Percentiles rank a stretch among this genome's conserved stretches.
Evolutionary conservation across 495 filamentous ascomycete genomes (phyloP).

Genomic region (Xylaria flabelliformis): DNA sequence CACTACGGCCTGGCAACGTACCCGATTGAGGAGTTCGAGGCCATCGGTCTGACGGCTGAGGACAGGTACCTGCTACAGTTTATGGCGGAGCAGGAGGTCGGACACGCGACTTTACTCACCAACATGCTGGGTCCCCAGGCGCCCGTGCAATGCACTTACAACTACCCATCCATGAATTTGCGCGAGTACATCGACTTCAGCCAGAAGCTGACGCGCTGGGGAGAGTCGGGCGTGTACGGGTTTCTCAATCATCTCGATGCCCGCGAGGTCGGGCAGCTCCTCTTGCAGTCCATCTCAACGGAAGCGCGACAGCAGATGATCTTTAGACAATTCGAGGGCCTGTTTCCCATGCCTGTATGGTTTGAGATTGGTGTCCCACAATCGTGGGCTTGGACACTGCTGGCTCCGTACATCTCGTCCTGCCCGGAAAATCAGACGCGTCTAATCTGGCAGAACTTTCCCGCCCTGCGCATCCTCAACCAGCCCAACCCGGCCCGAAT

Average conservation of each 20-base stretch:
- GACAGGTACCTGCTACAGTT: constrained; percentile 77
- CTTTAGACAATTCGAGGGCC: constrained; percentile 84
- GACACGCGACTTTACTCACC: constrained; percentile 77
- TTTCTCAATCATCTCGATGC: constrained; percentile 84
- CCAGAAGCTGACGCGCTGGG: constrained; percentile 83
- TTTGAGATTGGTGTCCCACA: constrained; percentile 83
- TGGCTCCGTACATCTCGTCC: constrained; percentile 82
- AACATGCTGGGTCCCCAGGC: constrained; percentile 83
- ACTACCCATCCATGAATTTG: constrained; percentile 81
- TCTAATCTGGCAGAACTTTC: constrained; percentile 90
- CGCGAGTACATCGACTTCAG: constrained; percentile 84
- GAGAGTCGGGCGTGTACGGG: constrained; percentile 83
- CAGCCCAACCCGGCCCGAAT: constrained; percentile 73
- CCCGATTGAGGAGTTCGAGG: constrained; percentile 71
- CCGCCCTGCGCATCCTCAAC: constrained; percentile 73
- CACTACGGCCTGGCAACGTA: constrained; percentile 77
- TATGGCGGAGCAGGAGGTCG: constrained; percentile 87
- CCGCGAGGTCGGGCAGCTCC: constrained; percentile 72
- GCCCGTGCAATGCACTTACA: constrained; percentile 77
- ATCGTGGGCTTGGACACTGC: constrained; percentile 84
- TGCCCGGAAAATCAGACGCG: constrained; percentile 79
- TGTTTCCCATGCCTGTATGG: constrained; percentile 87
- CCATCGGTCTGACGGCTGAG: constrained; percentile 68
- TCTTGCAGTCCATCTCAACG: constrained; percentile 79
- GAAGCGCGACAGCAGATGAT: constrained; percentile 89